Base-by-base conservation (phyloP, 345 rosid species). In the Linum lewisii region DNA sequence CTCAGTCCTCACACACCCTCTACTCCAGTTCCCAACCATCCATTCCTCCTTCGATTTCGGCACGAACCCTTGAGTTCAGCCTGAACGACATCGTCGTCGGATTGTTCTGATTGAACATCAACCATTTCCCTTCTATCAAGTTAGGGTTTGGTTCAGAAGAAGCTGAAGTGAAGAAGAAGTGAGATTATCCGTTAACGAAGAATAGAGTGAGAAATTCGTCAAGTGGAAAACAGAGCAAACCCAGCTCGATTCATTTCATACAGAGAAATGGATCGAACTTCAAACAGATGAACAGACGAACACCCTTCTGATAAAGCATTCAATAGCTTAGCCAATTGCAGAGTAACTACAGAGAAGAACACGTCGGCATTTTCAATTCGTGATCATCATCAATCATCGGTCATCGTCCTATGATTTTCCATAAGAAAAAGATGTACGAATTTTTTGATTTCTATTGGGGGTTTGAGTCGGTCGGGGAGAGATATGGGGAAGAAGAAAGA, bases 111-210 rank as follows among this genome's bases (percentile, higher is more conserved):
- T 81, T 52, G 74, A 85, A 2, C 74, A 58, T 65, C 72, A 79
- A 68, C 68, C 77, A 94, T 86, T 86, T 19, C 78, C 78, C 0
- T 88, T 88, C 1, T 84, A 66, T 42, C 21, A 65, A 38, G 77
- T 64, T 15, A 92, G 14, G 16, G 47, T 42, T 42, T 42, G 47
- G 47, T 42, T 42, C 3, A 16, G 14, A 16, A 42, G 18, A 16
- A 42, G 47, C 15, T 14, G 47, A 16, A 16, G 2, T 3, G 47
- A 42, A 11, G 47, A 42, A 11, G 47, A 42, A 42, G 47, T 42
- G 16, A 42, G 18, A 16, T 42, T 42, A 5, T 5, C 7, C 34
- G 34, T 29, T 29, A 29, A 29, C 34, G 34, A 29, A 29, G 34
- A 29, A 29, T 8, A 29, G 34, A 42, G 47, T 8, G 47, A 42